Base-by-base conservation (phyloP, 2,329 filamentous ascomycete genomes). In the Fusarium sp. region DNA sequence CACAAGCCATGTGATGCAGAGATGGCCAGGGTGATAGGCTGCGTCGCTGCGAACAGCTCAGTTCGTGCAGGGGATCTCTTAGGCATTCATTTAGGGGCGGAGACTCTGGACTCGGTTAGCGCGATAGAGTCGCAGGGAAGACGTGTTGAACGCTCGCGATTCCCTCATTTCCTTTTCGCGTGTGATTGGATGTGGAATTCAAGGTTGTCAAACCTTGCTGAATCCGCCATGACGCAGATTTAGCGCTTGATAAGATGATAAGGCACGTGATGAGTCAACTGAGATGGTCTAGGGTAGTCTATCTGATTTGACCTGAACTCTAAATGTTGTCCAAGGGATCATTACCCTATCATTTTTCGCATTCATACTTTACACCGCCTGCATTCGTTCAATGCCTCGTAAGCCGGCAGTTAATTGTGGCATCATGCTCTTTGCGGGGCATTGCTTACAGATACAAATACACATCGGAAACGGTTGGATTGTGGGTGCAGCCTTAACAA, bases 201-300 rank as follows among this genome's bases (percentile, higher is more conserved):
- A 66, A 62, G 66, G 65, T 49, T 60, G 70, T 55, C 71, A 62
- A 66, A 62, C 65, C 23, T 48, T 68, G 51, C 25, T 58, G 52
- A 66, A 54, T 66, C 58, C 48, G n/a, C 38, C 35, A 75, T 77
- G 66, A 76, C 69, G 66, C 69, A 69, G 38, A 29, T 39, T 46
- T 70, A 64, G 63, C 58, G 44, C 41, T 27, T n/a, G 12, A 54
- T 33, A 38, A 33, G 25, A 19, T 12, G 38, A 52, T 27, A 15
- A 15, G 3, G 2, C 66, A 73, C 66, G 66, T 73, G 70, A 66
- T 9, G 12, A 12, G 16, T 11, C 2, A 12, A 2, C 4, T 10
- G 15, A 25, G 3, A 25, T 29, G 29, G 44, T 73, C 51, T 38
- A 73, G 70, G 70, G 70, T 73, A 73, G 27, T 37, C 42, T 8